Evolutionary conservation across 352 stramenopile genomes (phyloP).

Genomic region (Thalassiosira delicatula): DNA sequence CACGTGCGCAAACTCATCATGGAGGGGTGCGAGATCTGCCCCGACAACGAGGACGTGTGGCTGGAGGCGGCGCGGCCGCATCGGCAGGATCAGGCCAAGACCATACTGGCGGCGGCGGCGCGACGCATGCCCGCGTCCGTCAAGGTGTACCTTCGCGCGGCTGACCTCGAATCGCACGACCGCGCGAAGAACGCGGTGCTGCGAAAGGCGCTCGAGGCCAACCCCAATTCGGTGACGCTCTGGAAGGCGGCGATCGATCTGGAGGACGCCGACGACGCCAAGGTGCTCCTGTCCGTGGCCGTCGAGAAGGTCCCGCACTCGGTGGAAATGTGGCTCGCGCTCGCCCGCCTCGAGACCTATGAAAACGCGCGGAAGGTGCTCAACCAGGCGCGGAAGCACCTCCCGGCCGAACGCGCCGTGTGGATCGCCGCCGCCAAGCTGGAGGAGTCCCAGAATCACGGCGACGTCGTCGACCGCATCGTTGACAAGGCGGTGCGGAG

Average conservation of each 20-base stretch:
- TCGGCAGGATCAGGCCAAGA: slow-evolving; percentile 93
- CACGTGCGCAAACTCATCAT: slow-evolving; percentile 97
- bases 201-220: slow-evolving; percentile 91
- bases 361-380: slow-evolving; percentile 97
- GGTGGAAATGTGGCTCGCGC: slow-evolving; percentile 97
- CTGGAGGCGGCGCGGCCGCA: slow-evolving; percentile 96
- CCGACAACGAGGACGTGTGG: slow-evolving; percentile 97
- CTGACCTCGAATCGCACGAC: slow-evolving; percentile 92
- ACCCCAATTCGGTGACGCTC: slow-evolving; percentile 95
- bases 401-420: slow-evolving; percentile 95
- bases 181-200: slow-evolving; percentile 88
- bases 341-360: slow-evolving; percentile 97
- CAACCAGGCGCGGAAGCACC: slow-evolving; percentile 89
- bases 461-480: slow-evolving; percentile 88
- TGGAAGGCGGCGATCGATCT: slow-evolving; percentile 99
- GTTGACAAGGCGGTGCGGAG: slow-evolving; percentile 87
- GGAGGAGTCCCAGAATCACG: slow-evolving; percentile 95
- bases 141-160: slow-evolving; percentile 95
- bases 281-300: slow-evolving; percentile 93
- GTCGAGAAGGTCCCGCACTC: slow-evolving; percentile 97
- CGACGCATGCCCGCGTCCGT: slow-evolving; percentile 91
- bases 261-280: slow-evolving; percentile 95
- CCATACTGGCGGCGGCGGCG: slow-evolving; percentile 94
- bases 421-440: slow-evolving; percentile 99
- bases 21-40: slow-evolving; percentile 95